Conservation (phyloP, 2,329 filamentous ascomycete species). For the Ascochyta viciae-villosae region DNA sequence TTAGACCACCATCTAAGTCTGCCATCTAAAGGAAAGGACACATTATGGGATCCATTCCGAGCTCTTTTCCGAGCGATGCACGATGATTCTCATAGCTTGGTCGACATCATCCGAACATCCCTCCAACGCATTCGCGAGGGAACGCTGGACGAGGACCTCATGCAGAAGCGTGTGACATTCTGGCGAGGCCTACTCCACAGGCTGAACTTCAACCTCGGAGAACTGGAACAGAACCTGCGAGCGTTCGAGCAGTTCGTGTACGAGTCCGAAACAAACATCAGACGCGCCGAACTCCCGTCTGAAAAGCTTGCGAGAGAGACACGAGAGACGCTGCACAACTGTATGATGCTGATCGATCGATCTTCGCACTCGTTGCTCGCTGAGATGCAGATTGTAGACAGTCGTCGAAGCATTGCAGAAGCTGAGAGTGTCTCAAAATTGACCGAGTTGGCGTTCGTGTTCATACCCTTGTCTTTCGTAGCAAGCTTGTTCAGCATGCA, state of each 20-base stretch:
- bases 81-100: slow-evolving; percentile 3
- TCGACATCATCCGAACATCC: slow-evolving; percentile 22
- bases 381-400: slow-evolving; percentile 44
- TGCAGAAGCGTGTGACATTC: slow-evolving; percentile 25
- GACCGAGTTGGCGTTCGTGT: slow-evolving; percentile 44
- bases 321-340: not conserved
- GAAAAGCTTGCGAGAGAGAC: not conserved
- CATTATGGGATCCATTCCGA: not conserved
- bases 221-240: not conserved
- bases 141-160: slow-evolving; percentile 23
- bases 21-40: not conserved
- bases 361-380: slow-evolving; percentile 44
- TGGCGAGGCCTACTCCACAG: slow-evolving; percentile 22
- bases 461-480: slow-evolving; percentile 40
- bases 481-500: slow-evolving; percentile 41
- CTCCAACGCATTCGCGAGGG: slow-evolving; percentile 24
- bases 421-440: slow-evolving; percentile 40
- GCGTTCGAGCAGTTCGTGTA: not conserved
- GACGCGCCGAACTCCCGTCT: not conserved
- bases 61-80: not conserved
- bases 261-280: not conserved
- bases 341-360: slow-evolving; percentile 25
- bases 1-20: not conserved
- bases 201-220: slow-evolving; percentile 20
- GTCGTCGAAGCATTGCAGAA: slow-evolving; percentile 37